Conservation (phyloP, 805 yeast species). For the Blastobotrys chiropterorum region DNA sequence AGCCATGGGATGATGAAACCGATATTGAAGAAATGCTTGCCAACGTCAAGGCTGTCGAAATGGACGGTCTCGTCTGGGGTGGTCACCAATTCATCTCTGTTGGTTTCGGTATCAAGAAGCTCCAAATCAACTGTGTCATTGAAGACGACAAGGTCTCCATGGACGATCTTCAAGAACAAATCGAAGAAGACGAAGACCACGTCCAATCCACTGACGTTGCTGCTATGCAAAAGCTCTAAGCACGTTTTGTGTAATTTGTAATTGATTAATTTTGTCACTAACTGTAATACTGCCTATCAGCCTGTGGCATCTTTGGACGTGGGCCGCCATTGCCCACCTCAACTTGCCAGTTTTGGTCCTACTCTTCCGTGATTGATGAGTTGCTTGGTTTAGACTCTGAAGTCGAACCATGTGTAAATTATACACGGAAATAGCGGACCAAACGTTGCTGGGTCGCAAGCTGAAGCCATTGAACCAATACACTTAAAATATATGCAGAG, state of each 20-base stretch:
- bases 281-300: too few species aligned
- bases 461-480: too few species aligned
- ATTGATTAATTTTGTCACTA: neutral
- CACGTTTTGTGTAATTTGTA: constrained; percentile 3
- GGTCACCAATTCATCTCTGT: constrained; percentile 92
- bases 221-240: constrained; percentile 96
- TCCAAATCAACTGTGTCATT: constrained; percentile 96
- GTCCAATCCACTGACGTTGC: constrained; percentile 98
- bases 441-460: too few species aligned
- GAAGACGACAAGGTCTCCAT: constrained; percentile 95
- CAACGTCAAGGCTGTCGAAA: constrained; percentile 75
- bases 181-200: constrained; percentile 95
- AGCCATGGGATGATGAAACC: constrained; percentile 99
- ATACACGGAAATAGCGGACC: too few species aligned
- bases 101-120: constrained; percentile 99
- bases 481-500: too few species aligned
- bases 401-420: too few species aligned
- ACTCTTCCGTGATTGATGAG: too few species aligned
- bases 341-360: too few species aligned
- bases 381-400: too few species aligned
- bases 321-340: too few species aligned
- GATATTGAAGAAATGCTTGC: constrained; percentile 83
- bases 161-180: constrained; percentile 70
- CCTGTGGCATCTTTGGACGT: too few species aligned
- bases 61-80: constrained; percentile 98